Conservation (phyloP, 176 grass and related monocot species). For the Stipa capillata region DNA sequence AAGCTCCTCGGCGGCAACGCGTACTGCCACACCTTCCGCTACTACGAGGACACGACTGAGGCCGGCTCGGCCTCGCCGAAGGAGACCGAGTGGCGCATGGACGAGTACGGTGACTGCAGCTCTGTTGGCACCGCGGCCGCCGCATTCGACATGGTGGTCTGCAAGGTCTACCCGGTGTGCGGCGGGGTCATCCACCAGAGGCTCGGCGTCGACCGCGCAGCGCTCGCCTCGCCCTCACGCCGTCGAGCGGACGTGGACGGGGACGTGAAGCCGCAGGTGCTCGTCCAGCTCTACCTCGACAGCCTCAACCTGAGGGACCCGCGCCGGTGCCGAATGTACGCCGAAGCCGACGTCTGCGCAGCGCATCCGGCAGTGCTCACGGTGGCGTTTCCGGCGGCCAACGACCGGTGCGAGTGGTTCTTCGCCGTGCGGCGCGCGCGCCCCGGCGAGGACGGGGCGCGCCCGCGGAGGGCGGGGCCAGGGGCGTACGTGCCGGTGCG, state of each 20-base stretch:
- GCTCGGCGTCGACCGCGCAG: not conserved
- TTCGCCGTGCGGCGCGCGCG: constrained; percentile 3
- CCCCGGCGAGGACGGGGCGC: not conserved
- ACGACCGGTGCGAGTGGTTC: constrained; percentile 30
- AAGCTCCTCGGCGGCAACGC: not conserved
- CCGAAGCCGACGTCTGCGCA: not conserved
- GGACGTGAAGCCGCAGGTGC: constrained; percentile 25
- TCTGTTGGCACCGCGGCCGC: not conserved
- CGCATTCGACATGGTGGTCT: constrained; percentile 25
- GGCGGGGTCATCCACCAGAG: not conserved
- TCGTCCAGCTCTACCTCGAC: constrained; percentile 32
- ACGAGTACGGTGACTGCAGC: constrained; percentile 13
- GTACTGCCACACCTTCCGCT: constrained; percentile 33
- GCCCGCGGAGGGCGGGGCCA: not conserved
- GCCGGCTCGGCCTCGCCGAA: not conserved
- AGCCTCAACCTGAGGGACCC: constrained; percentile 9
- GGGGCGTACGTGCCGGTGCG: constrained; percentile 19
- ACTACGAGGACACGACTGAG: constrained; percentile 15
- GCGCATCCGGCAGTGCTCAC: constrained; percentile 29
- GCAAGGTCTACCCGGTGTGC: constrained; percentile 25
- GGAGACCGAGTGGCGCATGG: constrained; percentile 39
- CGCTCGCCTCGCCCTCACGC: too few species aligned
- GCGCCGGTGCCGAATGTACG: constrained; percentile 15
- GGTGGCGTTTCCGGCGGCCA: not conserved
- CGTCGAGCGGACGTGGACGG: not conserved